Conservation (phyloP, 2,329 filamentous ascomycete genomes). For the Chrysoporthe deuterocubensis region DNA sequence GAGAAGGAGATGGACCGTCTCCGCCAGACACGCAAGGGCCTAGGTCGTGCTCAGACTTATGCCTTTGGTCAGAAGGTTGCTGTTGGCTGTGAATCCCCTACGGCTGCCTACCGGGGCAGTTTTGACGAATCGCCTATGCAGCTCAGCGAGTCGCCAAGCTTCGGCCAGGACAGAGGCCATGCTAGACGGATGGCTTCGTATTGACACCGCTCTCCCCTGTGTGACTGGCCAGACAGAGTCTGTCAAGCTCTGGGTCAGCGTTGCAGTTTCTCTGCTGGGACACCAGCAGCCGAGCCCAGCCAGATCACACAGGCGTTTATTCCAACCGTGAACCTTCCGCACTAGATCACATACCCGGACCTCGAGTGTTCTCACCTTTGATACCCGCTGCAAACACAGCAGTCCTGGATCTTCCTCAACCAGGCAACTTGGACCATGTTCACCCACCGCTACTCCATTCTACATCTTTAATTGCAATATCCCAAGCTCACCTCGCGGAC, state of each 20-base stretch:
- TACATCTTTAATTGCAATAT: constrained; percentile 28
- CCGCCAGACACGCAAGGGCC: constrained; percentile 80
- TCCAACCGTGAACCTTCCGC: not conserved
- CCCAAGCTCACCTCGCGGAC: constrained; percentile 22
- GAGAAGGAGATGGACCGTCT: constrained; percentile 94
- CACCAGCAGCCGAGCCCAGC: not conserved
- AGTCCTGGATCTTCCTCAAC: not conserved
- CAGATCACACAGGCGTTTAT: not conserved
- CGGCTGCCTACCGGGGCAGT: constrained; percentile 51
- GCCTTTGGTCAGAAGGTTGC: constrained; percentile 80
- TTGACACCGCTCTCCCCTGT: constrained; percentile 6
- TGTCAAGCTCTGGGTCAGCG: constrained; percentile 8
- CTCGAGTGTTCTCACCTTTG: constrained; percentile 9
- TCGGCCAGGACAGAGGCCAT: constrained; percentile 55
- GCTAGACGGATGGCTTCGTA: constrained; percentile 68
- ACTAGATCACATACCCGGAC: not conserved
- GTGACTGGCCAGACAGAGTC: not conserved
- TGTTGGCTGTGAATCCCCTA: constrained; percentile 64
- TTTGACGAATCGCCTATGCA: constrained; percentile 50
- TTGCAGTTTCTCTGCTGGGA: not conserved
- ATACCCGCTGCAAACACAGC: constrained; percentile 18
- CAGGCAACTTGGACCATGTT: constrained; percentile 15
- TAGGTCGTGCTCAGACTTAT: constrained; percentile 89
- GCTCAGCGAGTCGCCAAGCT: constrained; percentile 45
- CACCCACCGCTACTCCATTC: constrained; percentile 17